These are phyloP conservation scores for Lepidium aucheri DNA, from an alignment of 345 rosid genomes.

Conservation along the genomic window DNA sequence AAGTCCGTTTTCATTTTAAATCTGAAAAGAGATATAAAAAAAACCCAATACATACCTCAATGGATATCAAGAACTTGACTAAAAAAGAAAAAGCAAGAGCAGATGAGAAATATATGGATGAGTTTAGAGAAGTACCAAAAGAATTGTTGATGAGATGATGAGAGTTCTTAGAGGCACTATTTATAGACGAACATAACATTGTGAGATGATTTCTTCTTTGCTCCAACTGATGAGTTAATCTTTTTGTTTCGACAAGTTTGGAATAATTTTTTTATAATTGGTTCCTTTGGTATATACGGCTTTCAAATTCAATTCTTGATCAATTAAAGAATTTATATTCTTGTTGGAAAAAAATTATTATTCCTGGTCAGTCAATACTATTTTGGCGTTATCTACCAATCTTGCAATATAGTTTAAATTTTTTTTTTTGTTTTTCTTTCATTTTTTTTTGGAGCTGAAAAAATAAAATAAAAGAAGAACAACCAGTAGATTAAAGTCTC, in stretches of 20 bases:
- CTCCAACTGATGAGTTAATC: not conserved
- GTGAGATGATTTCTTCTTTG: not conserved
- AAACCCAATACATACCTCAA: not conserved
- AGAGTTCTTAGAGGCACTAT: constrained; percentile 12
- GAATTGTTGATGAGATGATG: constrained; percentile 8
- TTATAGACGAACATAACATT: constrained; percentile 9
- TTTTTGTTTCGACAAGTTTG: constrained; percentile 3
- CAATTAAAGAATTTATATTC: too few relatives aligned
- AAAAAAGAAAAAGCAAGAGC: not conserved
- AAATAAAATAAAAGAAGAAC: too few relatives aligned
- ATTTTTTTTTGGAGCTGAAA: too few relatives aligned
- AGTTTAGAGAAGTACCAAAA: not conserved
- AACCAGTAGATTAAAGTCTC: too few relatives aligned
- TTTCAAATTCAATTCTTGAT: not conserved
- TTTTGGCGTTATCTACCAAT: not conserved
- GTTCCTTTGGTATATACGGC: constrained; percentile 10
- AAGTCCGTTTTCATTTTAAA: not conserved
- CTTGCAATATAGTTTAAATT: not conserved
- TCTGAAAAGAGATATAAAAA: not conserved
- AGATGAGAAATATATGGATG: not conserved
- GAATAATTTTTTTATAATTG: constrained; percentile 10
- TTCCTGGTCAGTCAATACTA: not conserved
- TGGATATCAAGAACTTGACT: not conserved
- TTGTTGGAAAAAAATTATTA: not conserved
- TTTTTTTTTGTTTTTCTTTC: not conserved